Percentiles rank a stretch among this genome's conserved stretches.
These are phyloP conservation scores for Venturia asperata DNA, from an alignment of 2,329 filamentous ascomycete species.

Conservation along the genomic window DNA sequence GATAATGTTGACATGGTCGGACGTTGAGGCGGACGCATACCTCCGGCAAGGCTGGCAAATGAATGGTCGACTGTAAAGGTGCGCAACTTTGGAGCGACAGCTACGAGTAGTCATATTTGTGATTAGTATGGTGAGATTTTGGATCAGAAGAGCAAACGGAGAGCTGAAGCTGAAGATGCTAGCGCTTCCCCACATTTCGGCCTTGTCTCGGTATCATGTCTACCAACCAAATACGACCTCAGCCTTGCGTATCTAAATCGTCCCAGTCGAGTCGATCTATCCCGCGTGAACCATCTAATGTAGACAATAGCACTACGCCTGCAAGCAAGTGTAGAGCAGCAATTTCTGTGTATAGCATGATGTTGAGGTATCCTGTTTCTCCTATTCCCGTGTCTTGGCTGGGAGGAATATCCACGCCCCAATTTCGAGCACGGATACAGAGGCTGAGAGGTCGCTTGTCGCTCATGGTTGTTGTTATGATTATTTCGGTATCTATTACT, in stretches of 20 bases:
- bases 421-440: no score
- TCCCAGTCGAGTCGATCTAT: background rate
- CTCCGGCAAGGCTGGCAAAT: background rate
- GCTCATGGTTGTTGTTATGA: no score
- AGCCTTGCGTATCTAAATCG: background rate
- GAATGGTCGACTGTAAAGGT: background rate
- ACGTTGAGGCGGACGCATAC: background rate
- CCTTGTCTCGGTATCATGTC: background rate
- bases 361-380: no score
- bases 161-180: background rate
- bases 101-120: background rate
- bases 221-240: background rate
- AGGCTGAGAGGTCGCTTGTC: no score
- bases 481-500: no score
- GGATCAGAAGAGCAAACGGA: background rate
- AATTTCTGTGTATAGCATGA: no score
- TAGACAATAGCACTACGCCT: no score
- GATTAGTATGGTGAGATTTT: background rate
- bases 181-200: background rate
- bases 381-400: no score
- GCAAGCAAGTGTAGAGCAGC: no score
- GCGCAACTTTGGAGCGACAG: background rate
- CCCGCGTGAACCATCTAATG: no score
- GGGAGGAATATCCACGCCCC: no score
- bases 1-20: slow-evolving; percentile 50